These are phyloP conservation scores for Huntiella omanensis DNA, from an alignment of 2,329 filamentous ascomycete species.

Conservation along the genomic window DNA sequence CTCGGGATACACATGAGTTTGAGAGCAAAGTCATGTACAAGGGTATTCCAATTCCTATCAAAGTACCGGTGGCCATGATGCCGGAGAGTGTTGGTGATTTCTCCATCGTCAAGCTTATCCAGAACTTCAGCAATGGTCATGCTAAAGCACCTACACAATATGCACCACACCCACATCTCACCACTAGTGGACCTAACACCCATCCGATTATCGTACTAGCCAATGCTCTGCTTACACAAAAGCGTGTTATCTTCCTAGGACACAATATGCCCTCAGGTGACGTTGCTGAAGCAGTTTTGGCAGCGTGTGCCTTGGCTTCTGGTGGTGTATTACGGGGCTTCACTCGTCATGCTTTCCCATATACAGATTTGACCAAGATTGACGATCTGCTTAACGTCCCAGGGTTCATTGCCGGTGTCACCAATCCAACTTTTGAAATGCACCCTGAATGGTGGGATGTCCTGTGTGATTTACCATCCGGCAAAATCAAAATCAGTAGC, in stretches of 20 bases:
- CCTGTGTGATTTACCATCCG: conserved; percentile 78
- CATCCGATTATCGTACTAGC: conserved; percentile 90
- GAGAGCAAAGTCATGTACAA: conserved; percentile 93
- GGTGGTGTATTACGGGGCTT: conserved; percentile 87
- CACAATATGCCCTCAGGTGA: conserved; percentile 90
- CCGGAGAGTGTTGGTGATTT: conserved; percentile 96
- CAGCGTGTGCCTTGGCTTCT: conserved; percentile 84
- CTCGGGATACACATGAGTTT: conserved; percentile 92
- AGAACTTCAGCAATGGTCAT: conserved; percentile 76
- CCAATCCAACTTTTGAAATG: conserved; percentile 86
- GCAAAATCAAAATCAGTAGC: conserved; percentile 84
- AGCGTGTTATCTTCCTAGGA: conserved; percentile 86
- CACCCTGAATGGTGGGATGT: conserved; percentile 98
- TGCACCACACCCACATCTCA: conserved; percentile 72
- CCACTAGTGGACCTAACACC: conserved; percentile 72
- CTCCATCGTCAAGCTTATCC: conserved; percentile 89
- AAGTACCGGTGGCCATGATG: conserved; percentile 82
- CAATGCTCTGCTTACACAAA: conserved; percentile 89
- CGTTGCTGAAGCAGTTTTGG: conserved; percentile 92
- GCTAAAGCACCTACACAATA: conserved; percentile 72
- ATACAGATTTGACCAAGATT: conserved; percentile 94
- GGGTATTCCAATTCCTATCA: conserved; percentile 89
- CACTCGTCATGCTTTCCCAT: conserved; percentile 89
- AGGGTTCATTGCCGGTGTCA: conserved; percentile 94
- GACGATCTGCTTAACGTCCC: conserved; percentile 91